These are phyloP conservation scores for Coffea humblotiana DNA, from an alignment of 305 asterid genomes.

Conservation along the genomic window DNA sequence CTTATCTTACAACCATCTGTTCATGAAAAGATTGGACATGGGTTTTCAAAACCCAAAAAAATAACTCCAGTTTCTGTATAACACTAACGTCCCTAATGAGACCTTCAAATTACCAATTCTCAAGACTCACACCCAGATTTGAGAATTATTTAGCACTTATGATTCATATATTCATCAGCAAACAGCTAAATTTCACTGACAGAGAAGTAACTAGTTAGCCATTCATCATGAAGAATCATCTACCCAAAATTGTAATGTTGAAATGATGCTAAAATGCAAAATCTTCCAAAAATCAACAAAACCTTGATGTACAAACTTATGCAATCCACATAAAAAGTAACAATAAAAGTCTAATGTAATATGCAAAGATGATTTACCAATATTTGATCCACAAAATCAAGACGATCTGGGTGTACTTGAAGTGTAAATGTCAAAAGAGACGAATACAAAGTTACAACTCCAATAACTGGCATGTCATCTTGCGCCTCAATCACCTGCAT, in stretches of 20 bases:
- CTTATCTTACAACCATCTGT: background rate
- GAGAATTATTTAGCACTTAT: background rate
- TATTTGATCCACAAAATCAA: slow-evolving; percentile 94
- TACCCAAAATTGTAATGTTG: background rate
- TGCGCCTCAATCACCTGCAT: slow-evolving; percentile 99
- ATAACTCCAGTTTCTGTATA: background rate
- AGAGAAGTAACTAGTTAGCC: background rate
- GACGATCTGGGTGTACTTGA: slow-evolving; percentile 96
- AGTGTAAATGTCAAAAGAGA: slow-evolving; percentile 92
- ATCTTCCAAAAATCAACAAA: background rate
- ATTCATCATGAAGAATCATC: background rate
- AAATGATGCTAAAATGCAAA: background rate
- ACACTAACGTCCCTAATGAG: background rate
- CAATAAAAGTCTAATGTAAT: background rate
- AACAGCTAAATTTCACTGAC: background rate
- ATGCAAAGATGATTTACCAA: slow-evolving; percentile 51
- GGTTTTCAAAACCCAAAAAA: background rate
- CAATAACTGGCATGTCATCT: slow-evolving; percentile 75
- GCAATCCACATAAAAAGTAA: too few relatives aligned
- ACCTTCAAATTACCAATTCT: background rate
- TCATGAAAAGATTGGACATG: background rate
- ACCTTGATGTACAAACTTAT: background rate
- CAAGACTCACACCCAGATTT: background rate
- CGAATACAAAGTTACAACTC: slow-evolving; percentile 86
- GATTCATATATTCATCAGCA: background rate